Evolutionary conservation across 768 basidiomycete species (phyloP).

Genomic region (Amanita brunnescens): DNA sequence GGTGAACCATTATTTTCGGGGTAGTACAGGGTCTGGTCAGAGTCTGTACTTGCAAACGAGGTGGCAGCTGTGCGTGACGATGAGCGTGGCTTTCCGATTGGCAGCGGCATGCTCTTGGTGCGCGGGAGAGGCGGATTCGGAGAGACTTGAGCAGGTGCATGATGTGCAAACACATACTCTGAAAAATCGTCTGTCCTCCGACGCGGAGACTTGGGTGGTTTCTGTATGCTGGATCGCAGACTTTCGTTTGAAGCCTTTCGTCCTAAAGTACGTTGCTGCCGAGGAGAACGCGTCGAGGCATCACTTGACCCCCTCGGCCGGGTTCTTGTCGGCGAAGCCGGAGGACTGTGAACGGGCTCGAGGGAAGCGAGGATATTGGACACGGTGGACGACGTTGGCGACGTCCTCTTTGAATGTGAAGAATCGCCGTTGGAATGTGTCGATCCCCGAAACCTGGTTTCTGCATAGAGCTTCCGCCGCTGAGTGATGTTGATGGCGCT

Average conservation of each 20-base stretch:
- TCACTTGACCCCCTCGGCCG: constrained; percentile 22
- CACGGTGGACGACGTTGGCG: constrained; percentile 5
- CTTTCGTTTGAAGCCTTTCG: constrained; percentile 18
- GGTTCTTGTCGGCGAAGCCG: constrained; percentile 12
- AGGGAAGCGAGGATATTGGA: constrained; percentile 18
- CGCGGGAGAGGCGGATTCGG: constrained; percentile 22
- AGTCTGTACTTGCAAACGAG: constrained; percentile 12
- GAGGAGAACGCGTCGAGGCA: constrained; percentile 8
- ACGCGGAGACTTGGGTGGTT: constrained; percentile 14
- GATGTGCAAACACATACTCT: not conserved
- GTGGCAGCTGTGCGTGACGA: constrained; percentile 15
- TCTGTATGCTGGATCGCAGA: constrained; percentile 14
- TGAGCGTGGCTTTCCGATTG: constrained; percentile 6
- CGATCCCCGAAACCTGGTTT: constrained; percentile 7
- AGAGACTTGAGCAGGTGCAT: not conserved
- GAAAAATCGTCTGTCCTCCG: constrained; percentile 7
- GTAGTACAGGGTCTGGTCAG: constrained; percentile 3
- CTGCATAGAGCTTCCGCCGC: constrained; percentile 5
- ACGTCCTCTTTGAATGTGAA: constrained; percentile 4
- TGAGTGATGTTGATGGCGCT: constrained; percentile 4
- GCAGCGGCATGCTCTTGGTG: constrained; percentile 43
- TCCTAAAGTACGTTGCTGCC: constrained; percentile 8
- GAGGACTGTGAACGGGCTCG: constrained; percentile 15
- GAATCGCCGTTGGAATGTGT: constrained; percentile 13
- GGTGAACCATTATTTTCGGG: not conserved